Evolutionary conservation across 2,329 filamentous ascomycete species (phyloP).

Genomic region (Ophiostoma perfectum): DNA sequence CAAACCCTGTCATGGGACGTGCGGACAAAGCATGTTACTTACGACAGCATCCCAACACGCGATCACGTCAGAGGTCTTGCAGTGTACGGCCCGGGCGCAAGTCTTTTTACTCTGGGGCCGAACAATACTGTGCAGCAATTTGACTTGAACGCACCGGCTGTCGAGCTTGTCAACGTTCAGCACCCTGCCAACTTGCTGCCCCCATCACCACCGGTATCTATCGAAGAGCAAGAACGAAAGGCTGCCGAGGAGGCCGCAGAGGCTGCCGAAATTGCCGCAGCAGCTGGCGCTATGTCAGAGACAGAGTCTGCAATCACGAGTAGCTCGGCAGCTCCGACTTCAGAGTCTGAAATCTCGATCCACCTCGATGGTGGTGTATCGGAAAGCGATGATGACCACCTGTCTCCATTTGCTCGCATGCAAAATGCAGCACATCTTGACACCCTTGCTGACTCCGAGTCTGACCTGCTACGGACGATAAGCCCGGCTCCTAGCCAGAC

Average conservation of each 20-base stretch:
- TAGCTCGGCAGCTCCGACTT: conserved; percentile 39
- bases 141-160: conserved; percentile 75
- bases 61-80: conserved; percentile 76
- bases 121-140: conserved; percentile 93
- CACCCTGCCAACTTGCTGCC: conserved; percentile 74
- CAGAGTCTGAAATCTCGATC: conserved; percentile 52
- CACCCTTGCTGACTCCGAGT: conserved; percentile 49
- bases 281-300: conserved; percentile 19
- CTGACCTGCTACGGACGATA: conserved; percentile 57
- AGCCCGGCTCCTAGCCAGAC: conserved; percentile 62
- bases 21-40: conserved; percentile 92
- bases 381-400: conserved; percentile 70
- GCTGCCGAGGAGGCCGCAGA: conserved; percentile 26
- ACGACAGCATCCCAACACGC: conserved; percentile 78
- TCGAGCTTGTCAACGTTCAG: conserved; percentile 81
- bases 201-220: conserved; percentile 74
- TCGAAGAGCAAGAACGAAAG: conserved; percentile 58
- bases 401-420: conserved; percentile 70
- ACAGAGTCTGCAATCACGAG: neutral
- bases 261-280: conserved; percentile 35
- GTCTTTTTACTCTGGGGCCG: conserved; percentile 81
- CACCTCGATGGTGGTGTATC: conserved; percentile 56
- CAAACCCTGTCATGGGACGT: conserved; percentile 97
- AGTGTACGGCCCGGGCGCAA: conserved; percentile 85
- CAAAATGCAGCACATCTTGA: conserved; percentile 58